Evolutionary conservation across 2,329 filamentous ascomycete species (phyloP).

Genomic region (Aspergillus alliaceus): DNA sequence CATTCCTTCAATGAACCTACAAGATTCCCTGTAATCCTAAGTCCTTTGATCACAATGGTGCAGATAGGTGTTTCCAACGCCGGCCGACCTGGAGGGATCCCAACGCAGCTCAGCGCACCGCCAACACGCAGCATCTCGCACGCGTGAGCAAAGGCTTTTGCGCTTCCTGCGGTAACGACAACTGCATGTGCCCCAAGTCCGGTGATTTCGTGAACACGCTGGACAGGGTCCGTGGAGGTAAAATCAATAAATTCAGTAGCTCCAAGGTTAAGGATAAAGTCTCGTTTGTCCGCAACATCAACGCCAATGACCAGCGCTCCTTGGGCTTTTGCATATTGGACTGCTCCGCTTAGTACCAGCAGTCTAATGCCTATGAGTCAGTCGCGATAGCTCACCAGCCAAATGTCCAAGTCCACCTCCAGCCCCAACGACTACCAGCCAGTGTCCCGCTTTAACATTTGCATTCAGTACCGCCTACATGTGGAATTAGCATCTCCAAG

Average conservation of each 20-base stretch:
- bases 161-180: conserved; percentile 44
- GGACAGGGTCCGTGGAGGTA: conserved; percentile 31
- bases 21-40: conserved; percentile 46
- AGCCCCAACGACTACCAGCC: conserved; percentile 48
- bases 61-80: conserved; percentile 43
- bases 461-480: conserved; percentile 44
- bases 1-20: conserved; percentile 48
- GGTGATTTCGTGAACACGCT: conserved; percentile 39
- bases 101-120: conserved; percentile 46
- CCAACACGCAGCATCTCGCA: conserved; percentile 47
- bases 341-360: conserved; percentile 20
- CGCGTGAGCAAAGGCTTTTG: conserved; percentile 42
- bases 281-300: conserved; percentile 42
- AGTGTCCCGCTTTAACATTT: conserved; percentile 40
- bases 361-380: neutral
- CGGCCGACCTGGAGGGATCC: conserved; percentile 42
- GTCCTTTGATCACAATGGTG: conserved; percentile 48
- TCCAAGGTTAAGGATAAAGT: conserved; percentile 42
- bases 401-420: conserved; percentile 49
- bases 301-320: conserved; percentile 46
- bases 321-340: conserved; percentile 46
- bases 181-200: conserved; percentile 42
- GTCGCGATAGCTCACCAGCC: conserved; percentile 31
- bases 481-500: neutral
- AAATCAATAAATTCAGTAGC: conserved; percentile 46